Percentiles rank a stretch among this genome's conserved stretches.
Evolutionary conservation across 1,284 basidiomycete genomes (phyloP).

Genomic region (Puccinia brachypodii): DNA sequence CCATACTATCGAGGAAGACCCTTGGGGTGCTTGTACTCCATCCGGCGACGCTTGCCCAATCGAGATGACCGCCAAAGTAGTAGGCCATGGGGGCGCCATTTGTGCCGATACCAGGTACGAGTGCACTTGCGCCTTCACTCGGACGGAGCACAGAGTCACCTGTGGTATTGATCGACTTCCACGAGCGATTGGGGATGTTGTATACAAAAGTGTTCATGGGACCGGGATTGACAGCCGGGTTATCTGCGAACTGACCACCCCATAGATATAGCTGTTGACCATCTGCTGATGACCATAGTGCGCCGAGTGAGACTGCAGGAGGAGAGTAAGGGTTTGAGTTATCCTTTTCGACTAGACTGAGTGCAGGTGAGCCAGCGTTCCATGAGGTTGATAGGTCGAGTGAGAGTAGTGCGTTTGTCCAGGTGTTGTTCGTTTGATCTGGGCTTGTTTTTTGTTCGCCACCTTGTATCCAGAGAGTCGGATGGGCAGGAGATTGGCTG

Average conservation of each 20-base stretch:
- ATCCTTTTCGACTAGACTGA: conserved; percentile 51
- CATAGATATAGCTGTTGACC: conserved; percentile 51
- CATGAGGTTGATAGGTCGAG: conserved; percentile 51
- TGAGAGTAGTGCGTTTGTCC: conserved; percentile 54
- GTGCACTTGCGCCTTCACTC: conserved; percentile 52
- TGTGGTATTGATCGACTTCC: conserved; percentile 49
- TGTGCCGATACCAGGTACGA: conserved; percentile 49
- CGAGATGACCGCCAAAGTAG: conserved; percentile 53
- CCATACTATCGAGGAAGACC: conserved; percentile 45
- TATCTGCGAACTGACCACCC: conserved; percentile 52
- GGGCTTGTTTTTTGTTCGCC: conserved; percentile 50
- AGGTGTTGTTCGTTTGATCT: conserved; percentile 50
- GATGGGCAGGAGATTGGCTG: conserved; percentile 20
- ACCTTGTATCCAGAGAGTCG: conserved; percentile 51
- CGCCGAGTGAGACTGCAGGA: conserved; percentile 52
- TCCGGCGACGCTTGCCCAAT: conserved; percentile 51
- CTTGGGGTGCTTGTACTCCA: conserved; percentile 52
- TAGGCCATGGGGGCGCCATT: conserved; percentile 50
- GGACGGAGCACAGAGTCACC: conserved; percentile 51
- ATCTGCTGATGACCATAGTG: conserved; percentile 50
- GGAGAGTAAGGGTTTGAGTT: conserved; percentile 51
- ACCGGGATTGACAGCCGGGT: conserved; percentile 51
- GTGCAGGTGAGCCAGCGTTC: conserved; percentile 51
- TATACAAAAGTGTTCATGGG: conserved; percentile 50
- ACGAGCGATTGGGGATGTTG: conserved; percentile 48